A percentile compares a stretch with the other conserved stretches of the same genome.
These are phyloP conservation scores for Trichosporon sp. DNA, from an alignment of 1,284 basidiomycete species.

Conservation along the genomic window DNA sequence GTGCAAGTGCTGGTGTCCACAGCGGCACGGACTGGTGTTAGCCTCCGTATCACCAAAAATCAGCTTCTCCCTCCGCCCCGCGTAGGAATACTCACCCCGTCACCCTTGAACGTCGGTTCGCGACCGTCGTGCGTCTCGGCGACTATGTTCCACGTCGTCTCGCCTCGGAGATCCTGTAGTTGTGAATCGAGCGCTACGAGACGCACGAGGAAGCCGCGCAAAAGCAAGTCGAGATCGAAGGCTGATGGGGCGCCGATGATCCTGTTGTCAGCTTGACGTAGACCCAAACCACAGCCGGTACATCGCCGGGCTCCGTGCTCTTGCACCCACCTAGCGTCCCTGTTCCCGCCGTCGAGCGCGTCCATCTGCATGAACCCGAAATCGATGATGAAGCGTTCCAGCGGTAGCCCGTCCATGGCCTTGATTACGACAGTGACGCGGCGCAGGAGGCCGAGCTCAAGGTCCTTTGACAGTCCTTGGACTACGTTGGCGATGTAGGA, in stretches of 20 bases:
- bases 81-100: conserved; percentile 55
- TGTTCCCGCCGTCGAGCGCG: conserved; percentile 63
- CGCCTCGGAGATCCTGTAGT: conserved; percentile 68
- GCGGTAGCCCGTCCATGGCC: conserved; percentile 62
- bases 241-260: conserved; percentile 36
- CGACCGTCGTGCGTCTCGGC: conserved; percentile 75
- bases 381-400: conserved; percentile 67
- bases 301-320: background rate
- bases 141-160: conserved; percentile 77
- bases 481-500: conserved; percentile 83
- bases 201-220: conserved; percentile 82
- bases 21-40: conserved; percentile 48
- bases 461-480: conserved; percentile 72
- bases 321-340: conserved; percentile 53
- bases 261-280: conserved; percentile 20
- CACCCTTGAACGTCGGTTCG: conserved; percentile 61
- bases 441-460: conserved; percentile 54
- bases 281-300: no score
- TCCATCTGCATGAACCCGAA: conserved; percentile 69
- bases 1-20: conserved; percentile 53
- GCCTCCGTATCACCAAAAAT: background rate
- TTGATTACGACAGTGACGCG: conserved; percentile 70
- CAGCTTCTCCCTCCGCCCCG: no score
- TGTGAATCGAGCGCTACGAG: conserved; percentile 78
- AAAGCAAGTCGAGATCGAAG: conserved; percentile 69